Evolutionary conservation across 805 yeast species (phyloP).

Genomic region (Candida alai): DNA sequence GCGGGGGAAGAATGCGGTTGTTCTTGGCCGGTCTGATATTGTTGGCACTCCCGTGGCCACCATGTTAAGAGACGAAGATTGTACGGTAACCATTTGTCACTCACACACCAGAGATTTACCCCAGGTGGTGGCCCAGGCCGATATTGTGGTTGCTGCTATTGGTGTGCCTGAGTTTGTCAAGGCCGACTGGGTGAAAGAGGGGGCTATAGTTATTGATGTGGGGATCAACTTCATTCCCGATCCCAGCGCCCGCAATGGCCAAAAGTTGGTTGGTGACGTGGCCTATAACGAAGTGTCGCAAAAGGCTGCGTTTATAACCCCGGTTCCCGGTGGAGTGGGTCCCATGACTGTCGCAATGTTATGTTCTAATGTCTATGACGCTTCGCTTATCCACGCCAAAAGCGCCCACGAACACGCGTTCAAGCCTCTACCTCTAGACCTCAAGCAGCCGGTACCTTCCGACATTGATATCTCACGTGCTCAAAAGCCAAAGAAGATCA

Average conservation of each 20-base stretch:
- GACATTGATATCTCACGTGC: slow-evolving; percentile 87
- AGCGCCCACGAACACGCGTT: slow-evolving; percentile 45
- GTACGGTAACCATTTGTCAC: slow-evolving; percentile 84
- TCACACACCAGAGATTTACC: slow-evolving; percentile 55
- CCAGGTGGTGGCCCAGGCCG: slow-evolving; percentile 60
- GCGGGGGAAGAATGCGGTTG: slow-evolving; percentile 84
- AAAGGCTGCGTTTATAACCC: slow-evolving; percentile 73
- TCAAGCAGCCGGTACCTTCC: slow-evolving; percentile 70
- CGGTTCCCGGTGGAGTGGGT: slow-evolving; percentile 99
- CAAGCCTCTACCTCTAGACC: slow-evolving; percentile 53
- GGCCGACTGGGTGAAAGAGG: slow-evolving; percentile 84
- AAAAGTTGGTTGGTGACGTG: slow-evolving; percentile 90
- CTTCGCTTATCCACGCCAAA: slow-evolving; percentile 63
- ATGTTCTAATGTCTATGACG: slow-evolving; percentile 72
- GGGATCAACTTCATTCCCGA: slow-evolving; percentile 91
- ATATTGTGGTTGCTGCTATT: slow-evolving; percentile 87
- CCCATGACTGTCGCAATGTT: slow-evolving; percentile 99
- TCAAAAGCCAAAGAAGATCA: slow-evolving; percentile 81
- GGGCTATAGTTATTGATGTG: slow-evolving; percentile 86
- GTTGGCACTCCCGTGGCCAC: slow-evolving; percentile 94
- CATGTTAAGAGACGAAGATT: slow-evolving; percentile 71
- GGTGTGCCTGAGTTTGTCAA: slow-evolving; percentile 82
- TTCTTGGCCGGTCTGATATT: slow-evolving; percentile 91
- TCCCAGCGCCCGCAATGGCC: slow-evolving; percentile 68
- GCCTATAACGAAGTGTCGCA: slow-evolving; percentile 67